Evolutionary conservation across 176 grass and related monocot species (phyloP), one percentile per base, ranked within the genome.

Genomic region (Tillandsia fasciculata): DNA sequence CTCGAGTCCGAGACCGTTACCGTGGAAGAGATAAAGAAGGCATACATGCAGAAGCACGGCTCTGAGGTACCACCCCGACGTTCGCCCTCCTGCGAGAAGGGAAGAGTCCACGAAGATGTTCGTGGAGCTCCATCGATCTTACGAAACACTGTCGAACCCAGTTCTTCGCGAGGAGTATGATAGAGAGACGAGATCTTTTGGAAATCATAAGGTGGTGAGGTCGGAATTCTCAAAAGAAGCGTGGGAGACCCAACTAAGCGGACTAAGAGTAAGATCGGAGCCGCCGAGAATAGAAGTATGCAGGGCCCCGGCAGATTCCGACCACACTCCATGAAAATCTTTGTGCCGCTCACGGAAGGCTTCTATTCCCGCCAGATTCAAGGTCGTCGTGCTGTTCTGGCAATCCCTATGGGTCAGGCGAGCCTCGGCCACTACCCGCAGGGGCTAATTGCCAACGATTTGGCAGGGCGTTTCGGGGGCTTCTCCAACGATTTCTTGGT

Each of bases 71-170:
- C 92, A 91, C 78, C 85, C 92, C 0, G 88, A 96, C 72, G 80
- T 70, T 13, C 91, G 88, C 72, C 81, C 88, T 20, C 70, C 81
- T 65, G 59, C 83, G 66, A 63, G 70, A 0, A 76, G 74, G 5
- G 81, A 72, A 74, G 80, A 86, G 51, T 83, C 81, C 52, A 91
- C 91, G 17, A 69, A 50, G 54, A 59, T 68, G 50, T 96, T 96
- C 78, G 68, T 96, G 9, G 85, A 91, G 81, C 83, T 96, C 8
- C 85, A 74, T n/a, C 78, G 75, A 9, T 88, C 85, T 2, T 96
- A 96, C 61, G 88, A 96, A 67, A 91, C 79, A 7, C 79, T 91
- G 4, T 91, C 85, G 22, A 68, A 96, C 81, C 92, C 83, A 6
- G 70, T 20, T 10, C 72, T 72, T 17, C 68, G 81, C 52, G 54